phyloP scores from a whole-genome alignment of 495 filamentous ascomycete species.

The Astrothelium macrocarpum region DNA sequence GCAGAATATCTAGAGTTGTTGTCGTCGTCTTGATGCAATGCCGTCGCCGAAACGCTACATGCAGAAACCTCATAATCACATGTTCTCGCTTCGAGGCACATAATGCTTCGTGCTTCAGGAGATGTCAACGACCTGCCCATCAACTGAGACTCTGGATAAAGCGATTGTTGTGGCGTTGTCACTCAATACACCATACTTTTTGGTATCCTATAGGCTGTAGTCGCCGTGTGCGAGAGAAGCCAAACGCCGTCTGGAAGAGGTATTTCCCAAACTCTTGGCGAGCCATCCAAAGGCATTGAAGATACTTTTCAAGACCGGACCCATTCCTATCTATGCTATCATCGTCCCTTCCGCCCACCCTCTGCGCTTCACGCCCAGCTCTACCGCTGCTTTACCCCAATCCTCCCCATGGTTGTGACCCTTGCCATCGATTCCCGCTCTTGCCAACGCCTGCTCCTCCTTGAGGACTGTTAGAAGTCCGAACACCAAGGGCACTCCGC shows the following conservation, averaged over 20 bases:
- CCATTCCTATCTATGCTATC: background rate
- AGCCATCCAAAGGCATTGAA: background rate
- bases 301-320: background rate
- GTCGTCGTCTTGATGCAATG: no score
- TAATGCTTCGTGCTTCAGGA: no score
- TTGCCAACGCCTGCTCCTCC: conserved; percentile 75
- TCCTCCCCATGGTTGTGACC: conserved; percentile 34
- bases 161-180: no score
- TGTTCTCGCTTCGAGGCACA: no score
- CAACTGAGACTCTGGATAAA: no score
- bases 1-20: no score
- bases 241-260: background rate
- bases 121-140: no score
- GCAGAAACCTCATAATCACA: no score
- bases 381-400: conserved; percentile 54
- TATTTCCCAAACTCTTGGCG: background rate
- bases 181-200: no score
- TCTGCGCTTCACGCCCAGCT: conserved; percentile 61
- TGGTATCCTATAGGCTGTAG: background rate
- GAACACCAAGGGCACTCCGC: conserved; percentile 81
- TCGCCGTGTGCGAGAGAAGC: background rate
- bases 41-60: no score
- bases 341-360: conserved; percentile 54
- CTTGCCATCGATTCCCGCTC: conserved; percentile 60
- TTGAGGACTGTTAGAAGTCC: conserved; percentile 81